Percentiles rank a stretch among this genome's conserved stretches.
phyloP scores from a whole-genome alignment of 225 moss, liverwort and hornwort species.

The Thuidium tamariscinum region DNA sequence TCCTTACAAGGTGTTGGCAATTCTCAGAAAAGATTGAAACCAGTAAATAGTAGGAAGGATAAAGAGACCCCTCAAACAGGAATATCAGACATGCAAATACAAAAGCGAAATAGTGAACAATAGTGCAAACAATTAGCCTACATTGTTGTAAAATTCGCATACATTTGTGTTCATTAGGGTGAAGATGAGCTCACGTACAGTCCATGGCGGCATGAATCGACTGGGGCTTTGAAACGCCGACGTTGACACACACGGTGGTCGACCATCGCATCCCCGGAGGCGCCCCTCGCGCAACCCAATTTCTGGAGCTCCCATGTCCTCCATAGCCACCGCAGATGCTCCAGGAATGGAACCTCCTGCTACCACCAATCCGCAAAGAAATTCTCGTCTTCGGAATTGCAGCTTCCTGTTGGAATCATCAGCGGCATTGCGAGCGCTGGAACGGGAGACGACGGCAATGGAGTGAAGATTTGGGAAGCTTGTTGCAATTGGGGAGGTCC shows the following conservation, averaged over 20 bases:
- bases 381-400: slow-evolving; percentile 10
- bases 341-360: not conserved
- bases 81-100: not conserved
- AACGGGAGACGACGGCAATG: not conserved
- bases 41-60: too few species aligned
- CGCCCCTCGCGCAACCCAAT: slow-evolving; percentile 55
- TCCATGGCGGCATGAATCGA: slow-evolving; percentile 87
- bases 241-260: slow-evolving; percentile 60
- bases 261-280: slow-evolving; percentile 54
- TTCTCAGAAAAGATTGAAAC: not conserved
- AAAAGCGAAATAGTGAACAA: too few species aligned
- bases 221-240: slow-evolving; percentile 80
- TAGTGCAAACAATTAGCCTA: not conserved
- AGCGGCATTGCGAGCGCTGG: not conserved
- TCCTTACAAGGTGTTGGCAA: not conserved
- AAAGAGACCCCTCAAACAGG: not conserved
- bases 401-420: not conserved
- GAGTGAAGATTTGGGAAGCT: not conserved
- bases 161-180: too few species aligned
- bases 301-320: not conserved
- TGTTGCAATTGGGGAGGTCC: not conserved
- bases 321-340: not conserved
- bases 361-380: slow-evolving; percentile 11
- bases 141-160: not conserved
- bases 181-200: slow-evolving; percentile 3